Evolutionary conservation across 176 grass and related monocot species (phyloP).

Genomic region (Hordeum vulgare): DNA sequence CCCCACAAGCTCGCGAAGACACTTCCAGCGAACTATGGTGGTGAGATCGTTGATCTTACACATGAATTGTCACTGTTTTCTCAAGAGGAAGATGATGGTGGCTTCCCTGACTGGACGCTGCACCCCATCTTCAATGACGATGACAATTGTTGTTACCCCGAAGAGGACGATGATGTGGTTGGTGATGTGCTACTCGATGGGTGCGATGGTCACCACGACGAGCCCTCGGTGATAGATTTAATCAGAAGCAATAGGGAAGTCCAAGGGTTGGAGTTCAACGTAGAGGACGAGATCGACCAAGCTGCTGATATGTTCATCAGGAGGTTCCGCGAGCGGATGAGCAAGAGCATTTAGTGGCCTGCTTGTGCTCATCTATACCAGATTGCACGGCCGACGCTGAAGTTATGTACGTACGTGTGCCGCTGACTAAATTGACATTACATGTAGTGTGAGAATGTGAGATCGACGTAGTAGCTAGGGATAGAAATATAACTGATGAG

Average conservation of each 20-base stretch:
- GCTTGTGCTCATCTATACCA: neutral
- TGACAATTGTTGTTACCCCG: neutral
- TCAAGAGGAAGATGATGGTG: neutral
- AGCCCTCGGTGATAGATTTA: constrained; percentile 56
- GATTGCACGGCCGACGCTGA: neutral
- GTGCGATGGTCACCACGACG: neutral
- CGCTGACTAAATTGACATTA: neutral
- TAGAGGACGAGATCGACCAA: constrained; percentile 68
- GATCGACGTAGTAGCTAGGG: too few species aligned
- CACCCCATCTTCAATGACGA: constrained; percentile 33
- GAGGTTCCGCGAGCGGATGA: constrained; percentile 64
- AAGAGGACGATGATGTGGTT: neutral
- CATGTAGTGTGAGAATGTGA: neutral
- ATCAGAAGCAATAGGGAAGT: constrained; percentile 45
- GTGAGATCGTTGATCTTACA: neutral
- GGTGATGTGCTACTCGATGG: neutral
- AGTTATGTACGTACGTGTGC: too few species aligned
- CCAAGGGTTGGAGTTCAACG: constrained; percentile 49
- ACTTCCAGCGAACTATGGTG: neutral
- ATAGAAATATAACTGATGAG: too few species aligned
- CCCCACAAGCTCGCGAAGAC: neutral
- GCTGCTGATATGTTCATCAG: constrained; percentile 72
- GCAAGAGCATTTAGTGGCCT: neutral
- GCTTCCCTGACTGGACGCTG: constrained; percentile 26
- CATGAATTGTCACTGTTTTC: neutral